Conservation (phyloP, 371 early-diverging fungal species). For the Phascolomyces articulosus region DNA sequence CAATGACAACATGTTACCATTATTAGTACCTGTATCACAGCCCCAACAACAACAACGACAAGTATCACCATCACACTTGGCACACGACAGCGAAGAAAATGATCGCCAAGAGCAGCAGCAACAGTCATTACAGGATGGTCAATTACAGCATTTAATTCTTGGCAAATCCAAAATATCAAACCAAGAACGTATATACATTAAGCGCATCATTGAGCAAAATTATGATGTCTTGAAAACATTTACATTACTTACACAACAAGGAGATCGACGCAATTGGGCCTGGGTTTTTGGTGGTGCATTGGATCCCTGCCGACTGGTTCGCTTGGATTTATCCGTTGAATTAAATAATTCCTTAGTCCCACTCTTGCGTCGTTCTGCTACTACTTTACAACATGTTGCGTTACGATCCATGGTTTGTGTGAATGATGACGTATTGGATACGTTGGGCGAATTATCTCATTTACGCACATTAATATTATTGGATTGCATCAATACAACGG, state of each 20-base stretch:
- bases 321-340: not conserved
- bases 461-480: not conserved
- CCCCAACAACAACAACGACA: too few species aligned
- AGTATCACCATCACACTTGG: not conserved
- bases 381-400: not conserved
- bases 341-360: not conserved
- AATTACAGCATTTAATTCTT: not conserved
- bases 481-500: not conserved
- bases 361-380: not conserved
- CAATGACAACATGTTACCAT: not conserved
- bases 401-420: not conserved
- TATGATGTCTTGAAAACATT: not conserved
- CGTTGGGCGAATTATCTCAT: not conserved
- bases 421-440: not conserved
- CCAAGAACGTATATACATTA: not conserved
- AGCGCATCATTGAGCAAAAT: not conserved
- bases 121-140: too few species aligned
- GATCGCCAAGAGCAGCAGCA: too few species aligned
- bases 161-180: not conserved
- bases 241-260: not conserved
- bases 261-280: not conserved
- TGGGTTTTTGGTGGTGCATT: not conserved
- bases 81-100: not conserved
- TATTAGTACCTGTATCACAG: too few species aligned
- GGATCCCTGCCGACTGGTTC: not conserved